phyloP scores from a whole-genome alignment of 2,329 filamentous ascomycete genomes.

The Hypoxylon sp. region DNA sequence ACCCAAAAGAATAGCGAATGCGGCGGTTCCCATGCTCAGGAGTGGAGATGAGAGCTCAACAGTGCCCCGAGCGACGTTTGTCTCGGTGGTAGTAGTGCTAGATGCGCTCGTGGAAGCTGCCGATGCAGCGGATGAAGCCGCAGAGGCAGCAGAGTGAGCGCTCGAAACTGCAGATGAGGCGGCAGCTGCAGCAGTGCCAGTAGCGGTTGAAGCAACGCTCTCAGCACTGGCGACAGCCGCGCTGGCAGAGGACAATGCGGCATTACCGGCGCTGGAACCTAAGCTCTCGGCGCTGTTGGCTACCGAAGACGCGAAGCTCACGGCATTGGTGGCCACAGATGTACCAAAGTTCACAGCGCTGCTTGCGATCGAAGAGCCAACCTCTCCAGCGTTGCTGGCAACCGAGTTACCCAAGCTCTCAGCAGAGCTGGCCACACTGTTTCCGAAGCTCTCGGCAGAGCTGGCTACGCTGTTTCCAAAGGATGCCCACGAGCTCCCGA shows the following conservation, averaged over 20 bases:
- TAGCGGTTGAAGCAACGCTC: slow-evolving; percentile 47
- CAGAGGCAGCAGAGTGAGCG: slow-evolving; percentile 22
- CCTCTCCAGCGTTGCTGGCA: slow-evolving; percentile 17
- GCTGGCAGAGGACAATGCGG: slow-evolving; percentile 40
- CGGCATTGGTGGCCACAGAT: slow-evolving; percentile 29
- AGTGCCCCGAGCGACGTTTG: slow-evolving; percentile 29
- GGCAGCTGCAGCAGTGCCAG: slow-evolving; percentile 30
- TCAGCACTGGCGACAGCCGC: slow-evolving; percentile 41
- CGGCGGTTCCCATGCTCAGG: slow-evolving; percentile 38
- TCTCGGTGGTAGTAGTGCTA: slow-evolving; percentile 9
- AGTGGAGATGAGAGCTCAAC: slow-evolving; percentile 35
- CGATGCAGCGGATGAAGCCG: slow-evolving; percentile 16
- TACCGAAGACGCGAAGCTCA: slow-evolving; percentile 32
- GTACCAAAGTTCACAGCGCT: slow-evolving; percentile 31
- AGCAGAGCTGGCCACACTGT: slow-evolving; percentile 33
- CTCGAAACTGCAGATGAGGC: slow-evolving; percentile 35
- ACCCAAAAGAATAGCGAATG: slow-evolving; percentile 39
- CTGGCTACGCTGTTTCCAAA: slow-evolving; percentile 32
- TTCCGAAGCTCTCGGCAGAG: slow-evolving; percentile 32
- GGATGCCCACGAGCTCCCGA: slow-evolving; percentile 26
- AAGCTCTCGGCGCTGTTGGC: slow-evolving; percentile 37
- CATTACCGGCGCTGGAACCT: slow-evolving; percentile 35
- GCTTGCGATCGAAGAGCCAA: slow-evolving; percentile 24
- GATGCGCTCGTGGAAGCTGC: slow-evolving; percentile 25
- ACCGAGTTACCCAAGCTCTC: slow-evolving; percentile 29